These are phyloP conservation scores for Pseudocercospora vitis DNA, from an alignment of 2,329 filamentous ascomycete species.

Conservation along the genomic window DNA sequence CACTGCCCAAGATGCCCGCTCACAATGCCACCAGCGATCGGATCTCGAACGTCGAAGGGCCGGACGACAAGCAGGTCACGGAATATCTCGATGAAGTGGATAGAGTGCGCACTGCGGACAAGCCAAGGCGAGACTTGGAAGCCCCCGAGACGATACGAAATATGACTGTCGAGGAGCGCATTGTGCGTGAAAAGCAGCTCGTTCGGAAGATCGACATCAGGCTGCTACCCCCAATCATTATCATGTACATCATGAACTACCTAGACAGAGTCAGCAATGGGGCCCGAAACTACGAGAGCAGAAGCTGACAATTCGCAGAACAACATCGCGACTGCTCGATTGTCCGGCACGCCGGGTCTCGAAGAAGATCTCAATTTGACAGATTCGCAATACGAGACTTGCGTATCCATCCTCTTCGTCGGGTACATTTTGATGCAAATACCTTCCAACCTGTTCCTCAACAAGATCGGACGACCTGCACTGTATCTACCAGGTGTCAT, in stretches of 20 bases:
- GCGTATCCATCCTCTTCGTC: conserved; percentile 47
- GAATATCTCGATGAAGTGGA: conserved; percentile 27
- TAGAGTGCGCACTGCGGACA: conserved; percentile 10
- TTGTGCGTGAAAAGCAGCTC: conserved; percentile 53
- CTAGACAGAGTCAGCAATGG: conserved; percentile 45
- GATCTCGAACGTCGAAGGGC: conserved; percentile 18
- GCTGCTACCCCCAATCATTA: conserved; percentile 66
- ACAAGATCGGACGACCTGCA: conserved; percentile 38
- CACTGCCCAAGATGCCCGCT: conserved; percentile 22
- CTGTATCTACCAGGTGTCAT: conserved; percentile 37
- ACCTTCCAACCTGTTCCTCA: conserved; percentile 41
- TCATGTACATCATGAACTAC: conserved; percentile 79
- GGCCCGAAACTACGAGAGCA: background rate
- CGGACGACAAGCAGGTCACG: conserved; percentile 20
- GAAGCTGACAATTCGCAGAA: conserved; percentile 19
- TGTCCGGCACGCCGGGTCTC: conserved; percentile 41
- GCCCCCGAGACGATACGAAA: conserved; percentile 20
- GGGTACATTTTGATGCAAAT: conserved; percentile 41
- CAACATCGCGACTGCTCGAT: conserved; percentile 34
- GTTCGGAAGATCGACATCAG: conserved; percentile 70
- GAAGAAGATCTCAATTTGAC: conserved; percentile 48
- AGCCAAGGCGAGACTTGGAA: conserved; percentile 18
- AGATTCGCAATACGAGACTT: conserved; percentile 48
- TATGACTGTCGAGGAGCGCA: conserved; percentile 23
- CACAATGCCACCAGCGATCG: conserved; percentile 22